phyloP scores from a whole-genome alignment of 345 rosid genomes.

The Salix suchowensis region DNA sequence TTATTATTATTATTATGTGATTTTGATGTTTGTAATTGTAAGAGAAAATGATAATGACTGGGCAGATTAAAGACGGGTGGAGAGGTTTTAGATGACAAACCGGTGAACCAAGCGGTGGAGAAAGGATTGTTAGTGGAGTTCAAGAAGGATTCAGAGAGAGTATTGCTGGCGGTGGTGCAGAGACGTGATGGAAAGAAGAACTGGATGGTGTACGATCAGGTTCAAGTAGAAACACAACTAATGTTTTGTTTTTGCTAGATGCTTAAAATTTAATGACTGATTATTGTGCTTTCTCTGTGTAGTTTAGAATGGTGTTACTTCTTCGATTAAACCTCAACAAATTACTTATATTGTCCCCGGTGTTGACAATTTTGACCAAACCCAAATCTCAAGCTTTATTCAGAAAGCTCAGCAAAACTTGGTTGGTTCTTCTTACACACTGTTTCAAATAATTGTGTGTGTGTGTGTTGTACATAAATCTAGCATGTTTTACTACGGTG shows the following conservation, averaged over 20 bases:
- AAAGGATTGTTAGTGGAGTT: constrained; percentile 83
- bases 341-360: constrained; percentile 81
- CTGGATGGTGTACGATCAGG: constrained; percentile 99
- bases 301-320: constrained; percentile 67
- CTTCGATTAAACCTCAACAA: constrained; percentile 84
- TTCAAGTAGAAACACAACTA: constrained; percentile 34
- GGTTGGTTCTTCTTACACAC: constrained; percentile 45
- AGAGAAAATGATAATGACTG: not conserved
- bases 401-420: constrained; percentile 64
- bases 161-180: constrained; percentile 73
- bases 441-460: not conserved
- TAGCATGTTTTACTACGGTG: constrained; percentile 10
- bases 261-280: not conserved
- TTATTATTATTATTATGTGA: too few species aligned
- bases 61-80: constrained; percentile 59
- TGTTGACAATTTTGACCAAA: constrained; percentile 63
- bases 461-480: too few species aligned
- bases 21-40: too few species aligned
- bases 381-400: constrained; percentile 57
- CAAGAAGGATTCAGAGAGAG: constrained; percentile 75
- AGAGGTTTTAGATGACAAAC: constrained; percentile 68
- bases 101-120: constrained; percentile 46
- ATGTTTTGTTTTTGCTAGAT: not conserved
- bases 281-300: not conserved
- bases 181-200: constrained; percentile 94